A percentile compares a stretch with the other conserved stretches of the same genome.
phyloP scores from a whole-genome alignment of 495 filamentous ascomycete species.

The Aspergillus bertholletiae region DNA sequence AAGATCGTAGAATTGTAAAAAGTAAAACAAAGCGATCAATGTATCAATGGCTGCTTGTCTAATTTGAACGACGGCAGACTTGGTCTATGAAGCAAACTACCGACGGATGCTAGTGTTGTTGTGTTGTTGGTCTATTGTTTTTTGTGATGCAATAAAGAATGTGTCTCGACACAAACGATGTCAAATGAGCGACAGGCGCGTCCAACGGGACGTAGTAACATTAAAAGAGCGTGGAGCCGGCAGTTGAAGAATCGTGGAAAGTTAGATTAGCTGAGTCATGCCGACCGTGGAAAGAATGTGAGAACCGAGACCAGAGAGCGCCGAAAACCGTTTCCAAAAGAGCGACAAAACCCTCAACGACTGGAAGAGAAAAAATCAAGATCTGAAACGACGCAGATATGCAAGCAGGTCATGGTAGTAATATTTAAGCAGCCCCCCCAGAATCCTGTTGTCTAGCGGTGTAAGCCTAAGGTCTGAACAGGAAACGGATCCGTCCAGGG shows the following conservation, averaged over 20 bases:
- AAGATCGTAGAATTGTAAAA: constrained; percentile 12
- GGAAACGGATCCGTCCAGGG: constrained; percentile 16
- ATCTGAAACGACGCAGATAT: constrained; percentile 25
- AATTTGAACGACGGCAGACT: constrained; percentile 8
- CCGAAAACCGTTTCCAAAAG: constrained; percentile 33
- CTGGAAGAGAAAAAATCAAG: constrained; percentile 29
- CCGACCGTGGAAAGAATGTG: constrained; percentile 29
- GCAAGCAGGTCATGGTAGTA: constrained; percentile 22
- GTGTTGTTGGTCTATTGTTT: constrained; percentile 19
- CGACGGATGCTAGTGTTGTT: constrained; percentile 4
- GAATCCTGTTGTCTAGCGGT: constrained; percentile 38
- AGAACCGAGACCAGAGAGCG: constrained; percentile 28
- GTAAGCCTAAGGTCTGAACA: constrained; percentile 2
- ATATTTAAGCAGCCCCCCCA: constrained; percentile 19
- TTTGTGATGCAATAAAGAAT: constrained; percentile 31
- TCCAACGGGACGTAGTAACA: constrained; percentile 10
- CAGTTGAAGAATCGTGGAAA: constrained; percentile 21
- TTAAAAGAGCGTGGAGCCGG: constrained; percentile 18
- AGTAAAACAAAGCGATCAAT: constrained; percentile 7
- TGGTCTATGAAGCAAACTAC: constrained; percentile 13
- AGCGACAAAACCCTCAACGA: constrained; percentile 32
- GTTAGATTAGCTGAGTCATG: constrained; percentile 13
- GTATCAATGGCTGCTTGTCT: constrained; percentile 6
- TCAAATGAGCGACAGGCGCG: constrained; percentile 13
- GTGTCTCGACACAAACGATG: constrained; percentile 25